A percentile compares a stretch with the other conserved stretches of the same genome.
Conservation (phyloP, 1,284 basidiomycete species). For the Phellinidium pouzarii region DNA sequence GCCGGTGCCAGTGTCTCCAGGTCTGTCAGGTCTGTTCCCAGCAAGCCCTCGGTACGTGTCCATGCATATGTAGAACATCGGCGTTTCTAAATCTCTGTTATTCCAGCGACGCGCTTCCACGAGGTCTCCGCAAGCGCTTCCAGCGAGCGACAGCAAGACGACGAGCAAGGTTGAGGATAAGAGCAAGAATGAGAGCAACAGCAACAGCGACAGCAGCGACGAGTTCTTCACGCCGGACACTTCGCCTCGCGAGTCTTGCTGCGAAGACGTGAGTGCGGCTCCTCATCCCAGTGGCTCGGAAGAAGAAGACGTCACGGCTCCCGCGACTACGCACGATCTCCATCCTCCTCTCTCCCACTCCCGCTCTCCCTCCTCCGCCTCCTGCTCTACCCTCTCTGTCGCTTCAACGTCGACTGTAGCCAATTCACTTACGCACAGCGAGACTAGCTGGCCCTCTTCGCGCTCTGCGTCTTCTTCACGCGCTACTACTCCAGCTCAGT, state of each 20-base stretch:
- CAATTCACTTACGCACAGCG: constrained; percentile 13
- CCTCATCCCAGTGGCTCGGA: neutral
- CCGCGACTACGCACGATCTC: neutral
- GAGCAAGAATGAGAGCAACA: neutral
- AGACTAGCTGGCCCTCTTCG: constrained; percentile 1
- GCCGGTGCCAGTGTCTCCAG: neutral
- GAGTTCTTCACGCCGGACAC: constrained; percentile 29
- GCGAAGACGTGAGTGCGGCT: constrained; percentile 17
- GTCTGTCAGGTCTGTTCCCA: neutral
- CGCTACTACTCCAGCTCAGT: constrained; percentile 14
- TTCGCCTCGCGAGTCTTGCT: constrained; percentile 19
- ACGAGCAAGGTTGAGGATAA: constrained; percentile 9
- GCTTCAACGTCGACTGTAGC: constrained; percentile 15
- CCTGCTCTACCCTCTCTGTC: constrained; percentile 2
- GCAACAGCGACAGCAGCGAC: constrained; percentile 18
- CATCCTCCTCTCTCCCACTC: neutral
- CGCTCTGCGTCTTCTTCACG: constrained; percentile 17
- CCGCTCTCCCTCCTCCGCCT: neutral
- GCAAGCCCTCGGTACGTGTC: neutral
- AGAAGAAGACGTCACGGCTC: constrained; percentile 1
- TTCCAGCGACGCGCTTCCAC: neutral
- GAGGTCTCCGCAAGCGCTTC: neutral
- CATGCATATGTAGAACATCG: neutral
- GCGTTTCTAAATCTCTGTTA: no score
- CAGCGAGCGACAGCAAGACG: neutral